These are phyloP conservation scores for Pleurotus salmoneostramineus DNA, from an alignment of 768 basidiomycete species.

Conservation along the genomic window DNA sequence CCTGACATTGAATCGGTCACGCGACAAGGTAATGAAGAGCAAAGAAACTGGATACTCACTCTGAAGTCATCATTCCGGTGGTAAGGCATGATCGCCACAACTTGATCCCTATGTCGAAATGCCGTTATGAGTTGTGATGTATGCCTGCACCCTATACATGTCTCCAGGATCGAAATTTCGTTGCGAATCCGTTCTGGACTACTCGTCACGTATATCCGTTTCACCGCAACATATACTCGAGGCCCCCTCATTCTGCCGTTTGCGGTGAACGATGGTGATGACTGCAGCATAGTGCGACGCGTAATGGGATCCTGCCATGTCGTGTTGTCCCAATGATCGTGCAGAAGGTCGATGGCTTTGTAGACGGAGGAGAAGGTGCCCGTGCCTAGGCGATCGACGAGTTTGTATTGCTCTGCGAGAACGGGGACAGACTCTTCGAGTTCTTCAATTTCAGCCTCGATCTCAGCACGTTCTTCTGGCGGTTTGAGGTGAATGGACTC, in stretches of 20 bases:
- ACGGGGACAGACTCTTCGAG: conserved; percentile 63
- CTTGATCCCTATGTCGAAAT: conserved; percentile 86
- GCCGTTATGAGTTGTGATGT: conserved; percentile 93
- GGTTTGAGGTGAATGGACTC: conserved; percentile 52
- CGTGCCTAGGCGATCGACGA: conserved; percentile 91
- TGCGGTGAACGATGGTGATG: conserved; percentile 47
- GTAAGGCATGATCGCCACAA: conserved; percentile 92
- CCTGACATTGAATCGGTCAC: conserved; percentile 33
- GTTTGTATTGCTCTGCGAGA: conserved; percentile 63
- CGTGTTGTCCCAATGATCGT: conserved; percentile 72
- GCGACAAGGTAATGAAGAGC: background rate
- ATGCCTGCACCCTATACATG: conserved; percentile 80
- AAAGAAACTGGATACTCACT: conserved; percentile 42
- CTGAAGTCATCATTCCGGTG: conserved; percentile 91
- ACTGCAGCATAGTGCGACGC: conserved; percentile 31
- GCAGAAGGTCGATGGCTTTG: conserved; percentile 83
- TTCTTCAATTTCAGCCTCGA: conserved; percentile 72
- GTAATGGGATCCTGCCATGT: conserved; percentile 72
- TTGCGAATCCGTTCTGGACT: conserved; percentile 90
- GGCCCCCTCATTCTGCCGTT: conserved; percentile 45
- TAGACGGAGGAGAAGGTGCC: conserved; percentile 99
- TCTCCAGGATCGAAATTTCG: conserved; percentile 88
- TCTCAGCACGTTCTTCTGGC: conserved; percentile 67
- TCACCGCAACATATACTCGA: conserved; percentile 86
- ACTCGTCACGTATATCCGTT: conserved; percentile 96